Evolutionary conservation across 2,329 filamentous ascomycete species (phyloP), one percentile per base, ranked within the genome.

Genomic region (Fulvia fulva): DNA sequence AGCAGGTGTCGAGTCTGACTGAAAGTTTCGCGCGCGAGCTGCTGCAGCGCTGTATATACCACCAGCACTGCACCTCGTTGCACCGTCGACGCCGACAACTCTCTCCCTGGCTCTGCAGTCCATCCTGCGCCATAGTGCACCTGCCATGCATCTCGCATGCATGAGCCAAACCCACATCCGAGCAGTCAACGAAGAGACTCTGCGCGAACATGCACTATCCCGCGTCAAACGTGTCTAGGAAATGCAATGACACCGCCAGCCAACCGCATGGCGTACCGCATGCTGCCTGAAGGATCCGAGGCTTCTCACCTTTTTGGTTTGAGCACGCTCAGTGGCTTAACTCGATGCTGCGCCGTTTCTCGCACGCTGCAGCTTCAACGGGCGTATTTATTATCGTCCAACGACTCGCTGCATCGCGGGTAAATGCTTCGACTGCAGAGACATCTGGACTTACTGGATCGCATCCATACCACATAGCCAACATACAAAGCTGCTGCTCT

Each of bases 1-100:
- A 44, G 49, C 25, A 37, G 37, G 49, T 28, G 26, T 32, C 47
- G 47, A 50, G 16, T 11, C 1, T 1, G 9, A 28, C 8, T 19
- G 23, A 43, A 43, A 34, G 28, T 43, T 51, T 19, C 34, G 46
- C 46, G 52, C 51, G 52, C 25, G 46, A 46, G 50, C 52, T 34
- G 19, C 47, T 26, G 23, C 45, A 32, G 19, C 9, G 37, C 32
- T 50, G 47, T 47, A 30, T 58, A 54, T 58, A 58, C 43, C 55
- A 16, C 28, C 25, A 26, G 47, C 37, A 23, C 30, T 22, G 22
- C 44, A 50, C 23, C 11, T 32, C n/a, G 12, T n/a, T 32, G 47
- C 47, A 28, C 26, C 16, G 47, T 50, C 47, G 23, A 50, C 44
- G 44, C 28, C 47, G 25, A 7, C 50, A 52, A 52, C 50, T 26